Percentiles rank a stretch among this genome's conserved stretches.
These are phyloP conservation scores for Penicillium nordicum DNA, from an alignment of 2,329 filamentous ascomycete genomes.

Conservation along the genomic window DNA sequence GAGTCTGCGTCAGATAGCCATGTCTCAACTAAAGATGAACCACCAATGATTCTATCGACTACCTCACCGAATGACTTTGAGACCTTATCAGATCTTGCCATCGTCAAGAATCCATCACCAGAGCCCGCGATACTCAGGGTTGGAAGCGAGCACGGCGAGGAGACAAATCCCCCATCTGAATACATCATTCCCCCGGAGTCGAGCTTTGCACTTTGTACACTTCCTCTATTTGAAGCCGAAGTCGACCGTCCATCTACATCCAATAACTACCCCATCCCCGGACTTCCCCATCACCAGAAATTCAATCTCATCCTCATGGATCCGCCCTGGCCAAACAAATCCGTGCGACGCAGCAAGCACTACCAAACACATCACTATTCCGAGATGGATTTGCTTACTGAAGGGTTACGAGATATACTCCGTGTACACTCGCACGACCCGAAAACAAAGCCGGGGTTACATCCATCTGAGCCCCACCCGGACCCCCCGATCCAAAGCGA, in stretches of 20 bases:
- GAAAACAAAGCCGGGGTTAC: conserved; percentile 26
- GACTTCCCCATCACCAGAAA: conserved; percentile 28
- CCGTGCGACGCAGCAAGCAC: conserved; percentile 52
- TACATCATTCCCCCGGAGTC: conserved; percentile 49
- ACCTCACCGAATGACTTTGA: conserved; percentile 30
- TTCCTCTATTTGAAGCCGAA: conserved; percentile 27
- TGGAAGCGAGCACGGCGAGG: conserved; percentile 16
- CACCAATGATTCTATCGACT: conserved; percentile 36
- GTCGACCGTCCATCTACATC: not conserved
- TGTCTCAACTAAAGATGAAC: not conserved
- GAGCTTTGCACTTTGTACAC: conserved; percentile 44
- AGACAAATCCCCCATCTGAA: conserved; percentile 16
- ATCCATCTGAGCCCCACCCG: conserved; percentile 1
- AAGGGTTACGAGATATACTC: conserved; percentile 45
- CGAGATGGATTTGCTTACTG: conserved; percentile 28
- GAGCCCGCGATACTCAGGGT: conserved; percentile 12
- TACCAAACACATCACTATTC: conserved; percentile 41
- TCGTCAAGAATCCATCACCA: conserved; percentile 33
- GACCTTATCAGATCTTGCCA: conserved; percentile 21
- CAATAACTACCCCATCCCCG: conserved; percentile 22
- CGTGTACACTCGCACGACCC: conserved; percentile 40
- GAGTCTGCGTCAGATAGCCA: not conserved
- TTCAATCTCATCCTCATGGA: conserved; percentile 62
- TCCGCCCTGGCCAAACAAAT: conserved; percentile 63
- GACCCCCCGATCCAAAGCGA: not conserved